These are phyloP conservation scores for Pyrenochaeta sp. DNA, from an alignment of 2,329 filamentous ascomycete species.

Conservation along the genomic window DNA sequence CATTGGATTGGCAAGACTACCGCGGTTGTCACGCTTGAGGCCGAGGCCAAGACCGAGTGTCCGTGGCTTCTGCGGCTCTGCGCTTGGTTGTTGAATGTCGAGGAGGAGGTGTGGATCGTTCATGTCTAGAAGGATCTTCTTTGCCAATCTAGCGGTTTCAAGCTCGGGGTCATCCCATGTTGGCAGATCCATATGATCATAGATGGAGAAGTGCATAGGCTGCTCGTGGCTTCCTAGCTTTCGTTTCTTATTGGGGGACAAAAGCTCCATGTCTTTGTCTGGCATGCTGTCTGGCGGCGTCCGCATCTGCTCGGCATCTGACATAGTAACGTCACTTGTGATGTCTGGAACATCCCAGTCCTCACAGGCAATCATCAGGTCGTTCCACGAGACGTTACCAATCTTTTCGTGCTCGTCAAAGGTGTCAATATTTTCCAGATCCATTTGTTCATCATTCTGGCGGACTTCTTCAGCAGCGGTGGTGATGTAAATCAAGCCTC, in stretches of 20 bases:
- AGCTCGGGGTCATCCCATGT: slow-evolving; percentile 83
- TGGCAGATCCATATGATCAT: slow-evolving; percentile 56
- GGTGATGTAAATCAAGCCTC: slow-evolving; percentile 61
- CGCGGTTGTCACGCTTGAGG: slow-evolving; percentile 72
- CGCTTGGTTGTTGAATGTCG: slow-evolving; percentile 75
- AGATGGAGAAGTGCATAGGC: slow-evolving; percentile 44
- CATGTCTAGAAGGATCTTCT: slow-evolving; percentile 82
- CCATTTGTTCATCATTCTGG: slow-evolving; percentile 51
- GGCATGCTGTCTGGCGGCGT: slow-evolving; percentile 35
- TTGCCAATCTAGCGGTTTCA: slow-evolving; percentile 75
- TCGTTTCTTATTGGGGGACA: slow-evolving; percentile 67
- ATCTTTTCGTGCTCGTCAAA: slow-evolving; percentile 70
- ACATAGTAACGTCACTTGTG: slow-evolving; percentile 34
- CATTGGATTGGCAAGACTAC: slow-evolving; percentile 75
- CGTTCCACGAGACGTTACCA: slow-evolving; percentile 78
- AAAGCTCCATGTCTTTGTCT: slow-evolving; percentile 42
- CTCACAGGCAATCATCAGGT: slow-evolving; percentile 84
- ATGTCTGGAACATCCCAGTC: slow-evolving; percentile 75
- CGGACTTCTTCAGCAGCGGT: slow-evolving; percentile 57
- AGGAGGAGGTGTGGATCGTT: slow-evolving; percentile 88
- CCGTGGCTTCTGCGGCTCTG: slow-evolving; percentile 66
- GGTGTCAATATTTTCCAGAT: slow-evolving; percentile 59
- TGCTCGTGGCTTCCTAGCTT: slow-evolving; percentile 55
- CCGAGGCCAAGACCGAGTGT: slow-evolving; percentile 63
- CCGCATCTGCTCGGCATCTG: slow-evolving; percentile 37